These are phyloP conservation scores for Fagopyrum esculentum DNA, from an alignment of 148 eudicot species.

Conservation along the genomic window DNA sequence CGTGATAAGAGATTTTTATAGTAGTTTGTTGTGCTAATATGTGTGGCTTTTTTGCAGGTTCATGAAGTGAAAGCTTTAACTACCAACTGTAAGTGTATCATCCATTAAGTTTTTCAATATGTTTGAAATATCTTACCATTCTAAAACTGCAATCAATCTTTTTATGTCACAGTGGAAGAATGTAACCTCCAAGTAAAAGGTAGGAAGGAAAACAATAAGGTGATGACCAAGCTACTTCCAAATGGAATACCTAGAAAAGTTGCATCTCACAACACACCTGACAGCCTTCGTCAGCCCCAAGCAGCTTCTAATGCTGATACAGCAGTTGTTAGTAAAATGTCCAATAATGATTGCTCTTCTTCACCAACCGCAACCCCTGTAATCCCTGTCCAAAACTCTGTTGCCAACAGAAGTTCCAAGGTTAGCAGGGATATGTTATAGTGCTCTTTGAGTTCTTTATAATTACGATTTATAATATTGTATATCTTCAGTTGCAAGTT, in stretches of 20 bases:
- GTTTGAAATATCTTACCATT: not conserved
- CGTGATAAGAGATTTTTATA: not conserved
- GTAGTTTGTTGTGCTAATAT: conserved; percentile 8
- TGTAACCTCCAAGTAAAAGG: conserved; percentile 21
- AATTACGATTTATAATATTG: not conserved
- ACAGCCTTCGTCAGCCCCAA: not conserved
- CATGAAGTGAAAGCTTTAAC: conserved; percentile 32
- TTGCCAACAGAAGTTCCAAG: conserved; percentile 34
- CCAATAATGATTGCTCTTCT: conserved; percentile 25
- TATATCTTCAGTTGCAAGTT: not conserved
- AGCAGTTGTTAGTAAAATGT: conserved; percentile 12
- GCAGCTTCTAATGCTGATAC: conserved; percentile 21
- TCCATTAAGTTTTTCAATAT: not conserved
- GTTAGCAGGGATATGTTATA: conserved; percentile 23
- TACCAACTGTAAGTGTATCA: conserved; percentile 40
- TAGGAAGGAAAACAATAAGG: conserved; percentile 20
- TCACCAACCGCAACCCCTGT: conserved; percentile 27
- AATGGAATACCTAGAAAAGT: conserved; percentile 9
- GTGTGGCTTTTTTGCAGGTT: conserved; percentile 29
- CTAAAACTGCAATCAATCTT: not conserved
- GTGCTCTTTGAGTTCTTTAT: not conserved
- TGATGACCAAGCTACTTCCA: conserved; percentile 14
- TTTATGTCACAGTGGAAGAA: conserved; percentile 26
- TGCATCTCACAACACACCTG: conserved; percentile 8
- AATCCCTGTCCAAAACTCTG: conserved; percentile 33